Evolutionary conservation across 1,139 yeast species (phyloP).

Genomic region (Debaryomyces subglobosus): DNA sequence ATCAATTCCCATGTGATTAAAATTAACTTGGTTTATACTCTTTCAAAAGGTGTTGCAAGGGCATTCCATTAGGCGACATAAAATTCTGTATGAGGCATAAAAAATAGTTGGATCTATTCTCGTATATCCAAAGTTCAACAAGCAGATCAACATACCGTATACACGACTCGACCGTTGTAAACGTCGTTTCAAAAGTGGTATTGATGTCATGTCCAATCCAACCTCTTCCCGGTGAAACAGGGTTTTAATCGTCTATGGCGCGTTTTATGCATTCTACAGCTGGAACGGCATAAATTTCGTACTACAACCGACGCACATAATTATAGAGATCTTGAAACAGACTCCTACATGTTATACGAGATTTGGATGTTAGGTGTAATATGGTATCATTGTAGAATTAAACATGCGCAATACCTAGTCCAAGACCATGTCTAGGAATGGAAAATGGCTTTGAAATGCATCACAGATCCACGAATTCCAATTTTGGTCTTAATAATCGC

Average conservation of each 20-base stretch:
- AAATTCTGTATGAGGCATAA: neutral
- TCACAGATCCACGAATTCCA: neutral
- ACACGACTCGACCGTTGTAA: neutral
- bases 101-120: neutral
- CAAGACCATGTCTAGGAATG: neutral
- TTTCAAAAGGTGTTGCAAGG: no score
- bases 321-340: neutral
- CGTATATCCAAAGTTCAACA: neutral
- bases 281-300: neutral
- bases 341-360: neutral
- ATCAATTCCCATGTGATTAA: no score
- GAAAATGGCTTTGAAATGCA: neutral
- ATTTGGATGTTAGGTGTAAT: neutral
- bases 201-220: neutral
- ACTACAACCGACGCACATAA: neutral
- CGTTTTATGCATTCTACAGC: neutral
- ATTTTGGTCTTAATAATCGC: neutral
- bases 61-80: neutral
- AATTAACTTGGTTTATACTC: no score
- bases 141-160: neutral
- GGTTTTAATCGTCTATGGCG: neutral
- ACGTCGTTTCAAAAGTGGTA: neutral
- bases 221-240: neutral
- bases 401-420: neutral
- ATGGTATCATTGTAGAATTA: neutral